These are phyloP conservation scores for Setaria italica DNA, from an alignment of 202 grass and related monocot species.

Conservation along the genomic window DNA sequence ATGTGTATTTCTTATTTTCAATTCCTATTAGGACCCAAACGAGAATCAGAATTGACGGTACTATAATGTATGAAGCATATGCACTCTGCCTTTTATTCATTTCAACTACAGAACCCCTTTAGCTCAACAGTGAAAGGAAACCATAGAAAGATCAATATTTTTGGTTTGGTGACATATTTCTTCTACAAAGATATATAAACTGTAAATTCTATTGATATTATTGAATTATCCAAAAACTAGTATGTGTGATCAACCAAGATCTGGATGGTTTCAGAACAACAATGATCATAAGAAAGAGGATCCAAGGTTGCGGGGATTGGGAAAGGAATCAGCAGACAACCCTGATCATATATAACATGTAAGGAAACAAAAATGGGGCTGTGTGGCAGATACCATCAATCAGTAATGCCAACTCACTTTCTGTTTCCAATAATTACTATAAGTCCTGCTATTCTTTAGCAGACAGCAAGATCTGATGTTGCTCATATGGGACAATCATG, in stretches of 20 bases:
- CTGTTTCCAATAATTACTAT: constrained; percentile 32
- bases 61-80: not conserved
- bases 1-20: not conserved
- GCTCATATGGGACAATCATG: constrained; percentile 44
- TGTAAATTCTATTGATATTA: constrained; percentile 25
- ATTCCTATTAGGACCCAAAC: not conserved
- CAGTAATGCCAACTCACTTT: constrained; percentile 43
- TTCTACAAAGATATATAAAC: not conserved
- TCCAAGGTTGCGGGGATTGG: constrained; percentile 18
- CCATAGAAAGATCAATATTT: not conserved
- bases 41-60: not conserved
- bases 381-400: constrained; percentile 27
- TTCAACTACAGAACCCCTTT: not conserved
- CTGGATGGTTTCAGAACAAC: constrained; percentile 23
- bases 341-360: constrained; percentile 11
- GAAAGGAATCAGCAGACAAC: constrained; percentile 35
- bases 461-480: constrained; percentile 45
- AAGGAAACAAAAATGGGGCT: constrained; percentile 36
- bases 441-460: constrained; percentile 34
- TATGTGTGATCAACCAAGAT: constrained; percentile 9
- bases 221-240: not conserved
- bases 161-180: not conserved
- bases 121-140: constrained; percentile 29
- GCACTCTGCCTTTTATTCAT: not conserved
- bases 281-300: constrained; percentile 34